Evolutionary conservation across 306 rosid genomes (phyloP).

Genomic region (Datisca glomerata): DNA sequence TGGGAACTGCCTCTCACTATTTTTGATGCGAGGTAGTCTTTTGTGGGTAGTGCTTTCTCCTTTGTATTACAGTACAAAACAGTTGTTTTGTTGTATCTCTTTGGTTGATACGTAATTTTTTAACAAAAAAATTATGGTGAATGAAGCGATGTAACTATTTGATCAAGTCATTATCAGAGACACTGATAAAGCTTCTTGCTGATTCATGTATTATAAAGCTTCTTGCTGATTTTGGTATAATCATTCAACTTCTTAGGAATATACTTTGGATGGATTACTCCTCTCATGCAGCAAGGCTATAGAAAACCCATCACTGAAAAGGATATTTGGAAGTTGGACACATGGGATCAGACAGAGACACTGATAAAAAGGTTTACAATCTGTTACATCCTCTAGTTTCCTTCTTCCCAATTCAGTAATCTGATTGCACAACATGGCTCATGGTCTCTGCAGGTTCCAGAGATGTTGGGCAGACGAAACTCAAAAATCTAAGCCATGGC

Average conservation of each 20-base stretch:
- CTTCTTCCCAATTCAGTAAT: neutral
- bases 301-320: conserved; percentile 56
- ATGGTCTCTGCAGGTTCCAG: conserved; percentile 44
- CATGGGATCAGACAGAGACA: conserved; percentile 68
- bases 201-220: neutral
- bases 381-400: neutral
- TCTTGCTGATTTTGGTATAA: conserved; percentile 10
- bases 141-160: too few species aligned
- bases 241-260: conserved; percentile 48
- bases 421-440: neutral
- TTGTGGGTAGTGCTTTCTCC: too few species aligned
- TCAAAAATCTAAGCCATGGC: conserved; percentile 61
- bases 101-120: too few species aligned
- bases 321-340: conserved; percentile 88
- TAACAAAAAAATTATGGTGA: too few species aligned
- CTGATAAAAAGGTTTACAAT: conserved; percentile 37
- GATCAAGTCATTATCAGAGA: too few species aligned
- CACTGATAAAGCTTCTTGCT: too few species aligned
- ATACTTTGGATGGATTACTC: conserved; percentile 76
- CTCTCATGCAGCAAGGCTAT: conserved; percentile 69
- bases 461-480: conserved; percentile 59
- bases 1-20: too few species aligned
- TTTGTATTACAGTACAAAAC: too few species aligned
- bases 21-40: too few species aligned
- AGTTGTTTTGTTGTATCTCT: too few species aligned